Conservation (phyloP, 2,329 filamentous ascomycete species). For the Paramyrothecium roridum region DNA sequence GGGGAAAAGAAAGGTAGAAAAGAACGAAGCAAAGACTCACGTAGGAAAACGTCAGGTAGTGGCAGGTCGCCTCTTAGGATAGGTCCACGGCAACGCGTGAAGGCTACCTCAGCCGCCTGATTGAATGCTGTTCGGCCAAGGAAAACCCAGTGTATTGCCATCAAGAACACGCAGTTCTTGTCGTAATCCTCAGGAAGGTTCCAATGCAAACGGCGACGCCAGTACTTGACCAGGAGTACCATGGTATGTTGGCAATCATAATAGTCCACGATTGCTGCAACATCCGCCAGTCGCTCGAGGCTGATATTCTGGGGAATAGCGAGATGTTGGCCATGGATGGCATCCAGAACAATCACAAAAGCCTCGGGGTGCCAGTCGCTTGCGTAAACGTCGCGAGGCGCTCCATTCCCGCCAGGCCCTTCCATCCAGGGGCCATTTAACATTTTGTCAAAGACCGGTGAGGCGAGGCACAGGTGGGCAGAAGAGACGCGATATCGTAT, state of each 20-base stretch:
- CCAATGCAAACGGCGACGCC: not conserved
- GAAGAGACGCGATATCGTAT: not conserved
- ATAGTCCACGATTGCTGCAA: slow-evolving; percentile 4
- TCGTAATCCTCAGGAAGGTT: too few relatives aligned
- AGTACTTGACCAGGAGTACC: not conserved
- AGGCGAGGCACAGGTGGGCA: not conserved
- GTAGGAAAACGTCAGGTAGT: too few relatives aligned
- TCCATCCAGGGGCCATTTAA: not conserved
- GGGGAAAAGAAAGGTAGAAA: too few relatives aligned
- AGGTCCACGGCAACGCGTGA: too few relatives aligned
- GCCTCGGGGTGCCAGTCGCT: not conserved
- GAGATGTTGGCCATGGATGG: not conserved
- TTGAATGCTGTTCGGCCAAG: too few relatives aligned
- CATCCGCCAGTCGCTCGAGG: slow-evolving; percentile 6
- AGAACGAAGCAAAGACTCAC: too few relatives aligned
- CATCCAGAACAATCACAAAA: not conserved
- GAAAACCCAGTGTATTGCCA: too few relatives aligned
- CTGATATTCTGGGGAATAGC: slow-evolving; percentile 1
- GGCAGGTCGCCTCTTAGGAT: too few relatives aligned
- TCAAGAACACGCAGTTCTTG: too few relatives aligned
- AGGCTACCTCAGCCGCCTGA: too few relatives aligned
- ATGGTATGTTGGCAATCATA: slow-evolving; percentile 8
- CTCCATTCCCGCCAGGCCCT: not conserved
- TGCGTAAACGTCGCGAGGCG: not conserved
- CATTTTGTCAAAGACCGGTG: not conserved